phyloP scores from a whole-genome alignment of 129 eudicot species.

The Pittosporum tobira region DNA sequence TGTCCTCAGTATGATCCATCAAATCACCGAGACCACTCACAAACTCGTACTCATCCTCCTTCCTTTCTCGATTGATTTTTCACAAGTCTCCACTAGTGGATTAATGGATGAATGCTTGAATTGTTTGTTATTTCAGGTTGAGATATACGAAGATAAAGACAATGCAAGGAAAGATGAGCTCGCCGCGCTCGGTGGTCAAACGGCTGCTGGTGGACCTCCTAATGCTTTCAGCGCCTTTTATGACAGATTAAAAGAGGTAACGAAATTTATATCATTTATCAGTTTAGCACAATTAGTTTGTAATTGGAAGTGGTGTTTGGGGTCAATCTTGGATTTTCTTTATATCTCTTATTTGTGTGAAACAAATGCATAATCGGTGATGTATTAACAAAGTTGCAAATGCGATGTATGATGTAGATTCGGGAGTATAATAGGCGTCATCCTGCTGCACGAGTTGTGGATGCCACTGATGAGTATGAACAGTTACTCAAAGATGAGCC shows the following conservation, averaged over 20 bases:
- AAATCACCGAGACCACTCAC: slow-evolving; percentile 51
- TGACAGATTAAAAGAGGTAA: slow-evolving; percentile 81
- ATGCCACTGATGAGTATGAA: slow-evolving; percentile 69
- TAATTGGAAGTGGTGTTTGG: too few relatives aligned
- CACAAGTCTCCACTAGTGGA: background rate
- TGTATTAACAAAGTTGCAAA: background rate
- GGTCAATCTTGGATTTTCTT: too few relatives aligned
- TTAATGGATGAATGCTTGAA: background rate
- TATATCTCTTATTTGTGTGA: background rate
- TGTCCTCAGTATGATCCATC: slow-evolving; percentile 83
- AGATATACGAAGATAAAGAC: slow-evolving; percentile 86
- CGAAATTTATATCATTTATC: background rate
- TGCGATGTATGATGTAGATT: slow-evolving; percentile 23
- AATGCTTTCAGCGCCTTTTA: slow-evolving; percentile 90
- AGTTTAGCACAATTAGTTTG: background rate
- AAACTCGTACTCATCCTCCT: slow-evolving; percentile 41
- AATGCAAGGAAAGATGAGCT: slow-evolving; percentile 92
- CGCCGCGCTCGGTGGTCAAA: slow-evolving; percentile 94
- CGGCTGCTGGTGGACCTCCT: slow-evolving; percentile 60
- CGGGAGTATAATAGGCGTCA: slow-evolving; percentile 92
- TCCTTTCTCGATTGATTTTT: background rate
- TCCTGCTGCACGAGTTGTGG: slow-evolving; percentile 84
- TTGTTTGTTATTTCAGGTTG: slow-evolving; percentile 37
- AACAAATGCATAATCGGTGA: background rate
- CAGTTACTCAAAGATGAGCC: slow-evolving; percentile 84